Evolutionary conservation across 2,329 filamentous ascomycete genomes (phyloP), one percentile per base, ranked within the genome.

Genomic region (Zalaria obscura): DNA sequence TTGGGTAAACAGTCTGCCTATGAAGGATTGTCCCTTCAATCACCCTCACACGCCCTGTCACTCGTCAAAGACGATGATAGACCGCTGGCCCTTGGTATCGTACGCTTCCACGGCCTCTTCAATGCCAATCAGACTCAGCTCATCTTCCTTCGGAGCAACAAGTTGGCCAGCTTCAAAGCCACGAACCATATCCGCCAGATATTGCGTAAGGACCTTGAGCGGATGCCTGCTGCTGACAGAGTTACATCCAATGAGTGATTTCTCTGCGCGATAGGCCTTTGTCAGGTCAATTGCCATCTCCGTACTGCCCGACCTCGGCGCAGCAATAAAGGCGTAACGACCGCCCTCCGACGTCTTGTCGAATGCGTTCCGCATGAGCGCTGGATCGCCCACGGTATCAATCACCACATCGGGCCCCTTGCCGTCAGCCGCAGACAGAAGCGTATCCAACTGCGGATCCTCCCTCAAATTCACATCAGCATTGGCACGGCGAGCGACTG

Each of bases 361-460:
- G 25, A 57, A 39, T 9, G 48, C 49, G 8, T 47, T 49, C 11
- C 43, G 40, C 43, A 55, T 55, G 38, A 59, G 42, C 0, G 28
- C 34, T 18, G 54, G 36, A 35, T 57, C 47, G 6, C 56, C 56
- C 5, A 57, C 50, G 0, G 56, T 54, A 32, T 57, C 55, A 27
- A 59, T 44, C 7, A 53, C 52, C 7, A 51, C 42, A 40, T 49
- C 44, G 31, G 47, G 44, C 5, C 49, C 49, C 36, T 46, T 43
- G 28, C 48, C 48, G 10, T 33, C 27, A 5, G 45, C 47, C 34
- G 49, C 11, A 6, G 41, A 35, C 29, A 36, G 47, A 4, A 46
- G 45, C 34, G 18, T 43, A 9, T 33, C 38, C n/a, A 48, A 33
- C 28, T 29, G 27, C 27, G 46, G 44, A 32, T 48, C 44, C 10